Percentiles rank a stretch among this genome's conserved stretches.
Conservation (phyloP, 2,329 filamentous ascomycete genomes). For the Colletotrichum sp. region DNA sequence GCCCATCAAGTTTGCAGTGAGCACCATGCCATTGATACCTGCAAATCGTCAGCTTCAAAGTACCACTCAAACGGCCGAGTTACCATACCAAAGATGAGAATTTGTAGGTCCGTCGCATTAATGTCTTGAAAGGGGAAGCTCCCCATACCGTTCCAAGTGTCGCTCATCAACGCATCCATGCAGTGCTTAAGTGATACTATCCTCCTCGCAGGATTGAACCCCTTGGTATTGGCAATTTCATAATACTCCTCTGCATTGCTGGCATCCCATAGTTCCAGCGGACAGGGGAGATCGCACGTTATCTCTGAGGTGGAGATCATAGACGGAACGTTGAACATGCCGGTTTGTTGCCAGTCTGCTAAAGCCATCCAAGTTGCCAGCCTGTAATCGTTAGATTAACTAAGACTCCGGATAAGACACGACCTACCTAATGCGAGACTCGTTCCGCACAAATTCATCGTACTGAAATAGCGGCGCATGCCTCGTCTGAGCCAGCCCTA, state of each 20-base stretch:
- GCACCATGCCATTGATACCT: slow-evolving; percentile 16
- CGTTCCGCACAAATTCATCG: slow-evolving; percentile 21
- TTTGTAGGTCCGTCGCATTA: slow-evolving; percentile 7
- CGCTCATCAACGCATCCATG: slow-evolving; percentile 24
- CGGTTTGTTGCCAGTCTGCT: slow-evolving; percentile 31
- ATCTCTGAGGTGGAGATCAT: slow-evolving; percentile 27
- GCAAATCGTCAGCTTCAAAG: not conserved
- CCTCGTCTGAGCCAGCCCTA: slow-evolving; percentile 19
- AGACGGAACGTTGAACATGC: slow-evolving; percentile 27
- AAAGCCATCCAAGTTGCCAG: slow-evolving; percentile 27
- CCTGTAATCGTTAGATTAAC: slow-evolving; percentile 7
- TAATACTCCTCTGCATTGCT: slow-evolving; percentile 22
- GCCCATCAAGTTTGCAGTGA: slow-evolving; percentile 20
- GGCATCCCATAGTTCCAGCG: slow-evolving; percentile 29
- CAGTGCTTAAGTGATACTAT: slow-evolving; percentile 18
- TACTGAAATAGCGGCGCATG: slow-evolving; percentile 11
- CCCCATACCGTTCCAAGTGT: slow-evolving; percentile 15
- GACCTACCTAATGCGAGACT: slow-evolving; percentile 26
- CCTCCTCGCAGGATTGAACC: not conserved
- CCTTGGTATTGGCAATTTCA: not conserved
- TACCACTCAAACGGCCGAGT: fast-evolving
- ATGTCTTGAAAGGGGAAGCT: slow-evolving; percentile 13
- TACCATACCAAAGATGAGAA: slow-evolving; percentile 11
- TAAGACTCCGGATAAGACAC: fast-evolving
- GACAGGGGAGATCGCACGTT: slow-evolving; percentile 27